Base-by-base conservation (phyloP, 441 rosid genomes). In the Melastoma candidum region DNA sequence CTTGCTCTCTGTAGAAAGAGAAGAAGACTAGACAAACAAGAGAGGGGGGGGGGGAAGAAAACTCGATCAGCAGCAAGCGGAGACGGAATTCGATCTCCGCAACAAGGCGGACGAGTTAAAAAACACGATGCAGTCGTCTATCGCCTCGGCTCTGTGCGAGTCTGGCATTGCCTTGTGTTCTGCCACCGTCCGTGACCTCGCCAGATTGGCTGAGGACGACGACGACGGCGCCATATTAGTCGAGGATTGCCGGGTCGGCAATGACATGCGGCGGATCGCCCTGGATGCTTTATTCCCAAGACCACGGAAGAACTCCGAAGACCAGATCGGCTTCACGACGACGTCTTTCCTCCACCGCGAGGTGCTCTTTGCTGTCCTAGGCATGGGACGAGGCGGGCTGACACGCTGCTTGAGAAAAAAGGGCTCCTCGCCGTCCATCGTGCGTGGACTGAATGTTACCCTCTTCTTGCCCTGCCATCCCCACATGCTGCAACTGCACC, bases 41-140 rank as follows among this genome's bases (percentile, higher is more conserved):
- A 17, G 22, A 17, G 22, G 22, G 22, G 22, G 22, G 22, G 1
- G 22, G 22, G 22, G 1, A 36, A 36, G 41, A 36, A 36, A 36
- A 6, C 7, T 36, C 8, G 27, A 47, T 2, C 46, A 48, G 39
- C 39, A 27, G n/a, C 62, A 48, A 3, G 62, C 47, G 11, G 84
- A 64, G 55, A 74, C 74, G 0, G 95, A 87, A 65, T 74, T 83
- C 7, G 88, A 81, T 64, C 95, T 81, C 45, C 76, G 82, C 80
- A 83, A 63, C 22, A 89, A 79, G 22, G 92, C 67, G 8, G 95
- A 81, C 70, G 95, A 84, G 57, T 92, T 92, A 56, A 92, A 74
- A 82, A 88, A 92, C 76, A 84, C 82, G 53, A 92, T 92, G 71
- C 97, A 92, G 48, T 92, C 98, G 67, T 86, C 88, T 9, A 92